A percentile compares a stretch with the other conserved stretches of the same genome.
These are phyloP conservation scores for Psophocarpus tetragonolobus DNA, from an alignment of 306 rosid species.

Conservation along the genomic window DNA sequence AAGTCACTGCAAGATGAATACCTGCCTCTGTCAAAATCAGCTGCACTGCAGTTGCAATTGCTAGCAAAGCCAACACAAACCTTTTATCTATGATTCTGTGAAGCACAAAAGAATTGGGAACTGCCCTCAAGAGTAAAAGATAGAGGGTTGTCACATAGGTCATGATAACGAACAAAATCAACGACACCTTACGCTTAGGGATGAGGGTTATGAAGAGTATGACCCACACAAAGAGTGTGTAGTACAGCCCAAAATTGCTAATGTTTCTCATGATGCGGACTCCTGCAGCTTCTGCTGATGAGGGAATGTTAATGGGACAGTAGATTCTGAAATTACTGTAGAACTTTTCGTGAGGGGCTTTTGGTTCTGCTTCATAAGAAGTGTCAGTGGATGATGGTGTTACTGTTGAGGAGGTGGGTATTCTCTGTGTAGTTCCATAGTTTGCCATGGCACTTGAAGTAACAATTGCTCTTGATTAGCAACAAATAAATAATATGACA, in stretches of 20 bases:
- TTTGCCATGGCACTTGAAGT: constrained; percentile 41
- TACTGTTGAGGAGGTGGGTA: constrained; percentile 31
- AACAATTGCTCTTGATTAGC: neutral
- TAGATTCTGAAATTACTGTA: constrained; percentile 24
- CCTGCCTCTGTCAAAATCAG: constrained; percentile 51
- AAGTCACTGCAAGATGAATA: constrained; percentile 49
- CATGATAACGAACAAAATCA: constrained; percentile 55
- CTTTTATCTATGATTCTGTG: constrained; percentile 49
- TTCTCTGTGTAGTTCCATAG: constrained; percentile 53
- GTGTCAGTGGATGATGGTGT: constrained; percentile 23
- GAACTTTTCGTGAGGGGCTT: constrained; percentile 29
- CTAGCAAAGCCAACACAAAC: constrained; percentile 45
- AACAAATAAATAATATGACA: neutral
- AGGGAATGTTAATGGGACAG: constrained; percentile 55
- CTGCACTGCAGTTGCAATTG: constrained; percentile 46
- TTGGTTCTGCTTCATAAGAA: constrained; percentile 42
- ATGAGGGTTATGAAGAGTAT: constrained; percentile 65
- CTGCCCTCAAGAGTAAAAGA: constrained; percentile 37
- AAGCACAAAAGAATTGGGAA: constrained; percentile 46
- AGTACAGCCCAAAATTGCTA: constrained; percentile 42
- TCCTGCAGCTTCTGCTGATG: constrained; percentile 53
- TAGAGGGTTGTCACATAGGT: constrained; percentile 49
- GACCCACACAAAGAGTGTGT: constrained; percentile 62
- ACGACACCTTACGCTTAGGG: constrained; percentile 48
- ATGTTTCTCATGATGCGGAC: constrained; percentile 47